Conservation (phyloP, 2,329 filamentous ascomycete genomes). For the Beauveria varroae region DNA sequence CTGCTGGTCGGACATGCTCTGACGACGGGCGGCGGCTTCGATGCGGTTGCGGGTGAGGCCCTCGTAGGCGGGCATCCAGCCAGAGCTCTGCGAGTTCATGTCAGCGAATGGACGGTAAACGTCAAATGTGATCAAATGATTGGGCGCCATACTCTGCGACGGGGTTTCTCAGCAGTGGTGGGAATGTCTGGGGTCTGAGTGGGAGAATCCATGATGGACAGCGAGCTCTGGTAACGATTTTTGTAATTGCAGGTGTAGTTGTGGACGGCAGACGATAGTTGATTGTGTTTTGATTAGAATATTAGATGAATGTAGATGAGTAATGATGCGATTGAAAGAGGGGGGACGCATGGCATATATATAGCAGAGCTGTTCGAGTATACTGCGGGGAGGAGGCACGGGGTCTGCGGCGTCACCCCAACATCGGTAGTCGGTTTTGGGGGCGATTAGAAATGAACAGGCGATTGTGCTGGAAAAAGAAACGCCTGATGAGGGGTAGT, state of each 20-base stretch:
- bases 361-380: not conserved
- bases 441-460: not conserved
- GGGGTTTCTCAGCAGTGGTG: not conserved
- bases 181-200: not conserved
- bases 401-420: not conserved
- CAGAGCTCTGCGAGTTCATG: conserved; percentile 31
- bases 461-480: not conserved
- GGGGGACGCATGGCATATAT: not conserved
- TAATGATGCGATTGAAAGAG: not conserved
- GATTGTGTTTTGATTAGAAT: not conserved
- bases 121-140: too few relatives aligned
- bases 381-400: not conserved
- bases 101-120: not conserved
- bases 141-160: not conserved
- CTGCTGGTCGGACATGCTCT: conserved; percentile 48
- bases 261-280: not conserved
- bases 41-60: conserved; percentile 45
- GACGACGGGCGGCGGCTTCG: conserved; percentile 39
- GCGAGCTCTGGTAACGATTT: not conserved
- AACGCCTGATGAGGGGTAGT: not conserved
- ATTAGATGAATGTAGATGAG: not conserved
- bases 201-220: not conserved
- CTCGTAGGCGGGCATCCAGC: conserved; percentile 41
- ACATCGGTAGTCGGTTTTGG: not conserved
- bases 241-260: not conserved